Percentiles rank a stretch among this genome's conserved stretches.
These are phyloP conservation scores for Citrus unshiu DNA, from an alignment of 345 rosid species.

Conservation along the genomic window DNA sequence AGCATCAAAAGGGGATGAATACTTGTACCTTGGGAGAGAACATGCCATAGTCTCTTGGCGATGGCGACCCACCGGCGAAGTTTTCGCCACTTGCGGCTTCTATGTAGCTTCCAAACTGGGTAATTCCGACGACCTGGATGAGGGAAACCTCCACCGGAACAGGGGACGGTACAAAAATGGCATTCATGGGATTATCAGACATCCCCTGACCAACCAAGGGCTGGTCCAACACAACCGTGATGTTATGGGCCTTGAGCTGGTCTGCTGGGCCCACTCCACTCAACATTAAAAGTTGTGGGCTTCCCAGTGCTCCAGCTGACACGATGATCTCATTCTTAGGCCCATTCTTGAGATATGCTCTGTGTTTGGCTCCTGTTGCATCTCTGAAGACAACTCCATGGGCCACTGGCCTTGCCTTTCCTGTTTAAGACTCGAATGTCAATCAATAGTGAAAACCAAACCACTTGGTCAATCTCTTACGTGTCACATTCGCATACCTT, in stretches of 20 bases:
- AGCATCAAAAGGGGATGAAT: not conserved
- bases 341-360: constrained; percentile 41
- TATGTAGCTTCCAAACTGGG: constrained; percentile 51
- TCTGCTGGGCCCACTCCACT: constrained; percentile 67
- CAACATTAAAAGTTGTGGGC: constrained; percentile 71
- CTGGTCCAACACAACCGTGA: constrained; percentile 47
- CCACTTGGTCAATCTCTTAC: not conserved
- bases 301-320: constrained; percentile 66
- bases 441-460: not conserved
- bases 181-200: constrained; percentile 78
- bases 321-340: constrained; percentile 47
- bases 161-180: constrained; percentile 63
- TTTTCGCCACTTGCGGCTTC: constrained; percentile 60
- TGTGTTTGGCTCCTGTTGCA: constrained; percentile 31
- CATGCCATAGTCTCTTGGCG: constrained; percentile 42
- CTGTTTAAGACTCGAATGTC: not conserved
- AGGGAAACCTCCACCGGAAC: constrained; percentile 66
- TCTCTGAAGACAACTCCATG: constrained; percentile 58
- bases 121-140: constrained; percentile 72
- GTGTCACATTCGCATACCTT: constrained; percentile 15
- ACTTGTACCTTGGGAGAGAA: constrained; percentile 41
- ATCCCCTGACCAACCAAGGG: constrained; percentile 69
- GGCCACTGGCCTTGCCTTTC: constrained; percentile 37
- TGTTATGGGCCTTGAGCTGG: constrained; percentile 42
- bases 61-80: constrained; percentile 31